phyloP scores from a whole-genome alignment of 257 asterid species.

The Rauvolfia tetraphylla region DNA sequence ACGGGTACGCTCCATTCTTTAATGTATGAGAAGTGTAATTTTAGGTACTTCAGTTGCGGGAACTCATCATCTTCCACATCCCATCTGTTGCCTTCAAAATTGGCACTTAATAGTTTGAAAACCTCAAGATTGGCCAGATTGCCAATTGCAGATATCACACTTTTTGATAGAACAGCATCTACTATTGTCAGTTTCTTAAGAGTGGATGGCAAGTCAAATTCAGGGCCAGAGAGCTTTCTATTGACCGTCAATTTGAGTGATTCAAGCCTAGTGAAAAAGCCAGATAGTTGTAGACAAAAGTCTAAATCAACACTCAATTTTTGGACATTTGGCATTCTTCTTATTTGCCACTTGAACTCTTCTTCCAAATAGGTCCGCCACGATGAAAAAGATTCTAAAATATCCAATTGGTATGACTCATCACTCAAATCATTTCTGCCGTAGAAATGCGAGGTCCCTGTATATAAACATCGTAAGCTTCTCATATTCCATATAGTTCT shows the following conservation, averaged over 20 bases:
- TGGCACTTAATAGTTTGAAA: not conserved
- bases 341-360: not conserved
- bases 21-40: not conserved
- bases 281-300: not conserved
- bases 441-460: not conserved
- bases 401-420: not conserved
- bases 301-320: not conserved
- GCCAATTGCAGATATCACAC: slow-evolving; percentile 4
- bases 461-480: not conserved
- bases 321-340: slow-evolving; percentile 3
- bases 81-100: slow-evolving; percentile 6
- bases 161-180: not conserved
- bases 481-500: too few relatives aligned
- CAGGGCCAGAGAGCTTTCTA: not conserved
- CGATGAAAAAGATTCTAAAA: not conserved
- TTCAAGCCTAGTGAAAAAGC: not conserved
- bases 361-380: not conserved
- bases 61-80: slow-evolving; percentile 14
- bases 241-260: not conserved
- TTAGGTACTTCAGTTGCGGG: slow-evolving; percentile 7
- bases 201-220: not conserved
- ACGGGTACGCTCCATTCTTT: slow-evolving; percentile 9
- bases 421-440: rapidly evolving
- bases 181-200: not conserved
- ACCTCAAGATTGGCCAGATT: slow-evolving; percentile 13